Percentiles rank a stretch among this genome's conserved stretches.
Evolutionary conservation across 345 rosid genomes (phyloP).

Genomic region (Linum tenue): DNA sequence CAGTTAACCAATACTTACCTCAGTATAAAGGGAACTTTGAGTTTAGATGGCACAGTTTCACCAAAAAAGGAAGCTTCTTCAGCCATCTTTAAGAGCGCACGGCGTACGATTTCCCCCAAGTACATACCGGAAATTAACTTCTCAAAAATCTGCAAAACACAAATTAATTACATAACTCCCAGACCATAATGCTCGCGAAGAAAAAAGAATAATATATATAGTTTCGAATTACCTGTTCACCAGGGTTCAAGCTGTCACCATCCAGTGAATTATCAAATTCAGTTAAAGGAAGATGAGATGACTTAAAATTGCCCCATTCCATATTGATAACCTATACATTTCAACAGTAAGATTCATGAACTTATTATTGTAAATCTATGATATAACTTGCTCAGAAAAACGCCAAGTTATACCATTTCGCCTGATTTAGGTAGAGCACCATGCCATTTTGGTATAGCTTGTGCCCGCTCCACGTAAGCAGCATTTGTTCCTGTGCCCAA

Average conservation of each 20-base stretch:
- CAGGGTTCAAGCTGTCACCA: conserved; percentile 76
- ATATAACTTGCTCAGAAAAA: too few species aligned
- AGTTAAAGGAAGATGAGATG: conserved; percentile 82
- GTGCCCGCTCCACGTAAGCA: conserved; percentile 90
- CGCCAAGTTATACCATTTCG: conserved; percentile 49
- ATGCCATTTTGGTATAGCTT: conserved; percentile 93
- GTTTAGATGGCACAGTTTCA: conserved; percentile 58
- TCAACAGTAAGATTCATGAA: not conserved
- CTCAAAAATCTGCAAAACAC: conserved; percentile 60
- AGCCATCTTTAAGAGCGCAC: conserved; percentile 74
- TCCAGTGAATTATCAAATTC: conserved; percentile 71
- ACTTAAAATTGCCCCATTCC: conserved; percentile 96
- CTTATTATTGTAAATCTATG: too few species aligned
- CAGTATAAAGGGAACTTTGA: conserved; percentile 51
- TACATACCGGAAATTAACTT: conserved; percentile 95
- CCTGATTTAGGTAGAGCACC: conserved; percentile 74
- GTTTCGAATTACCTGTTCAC: conserved; percentile 60
- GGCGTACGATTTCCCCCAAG: conserved; percentile 84
- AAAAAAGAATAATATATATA: not conserved
- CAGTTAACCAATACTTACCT: conserved; percentile 27
- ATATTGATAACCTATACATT: conserved; percentile 68
- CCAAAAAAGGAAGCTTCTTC: conserved; percentile 87
- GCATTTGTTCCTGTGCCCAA: conserved; percentile 97
- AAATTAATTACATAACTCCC: too few species aligned
- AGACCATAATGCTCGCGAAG: too few species aligned